These are phyloP conservation scores for Marchantia polymorpha DNA, from an alignment of 225 moss, liverwort and hornwort species.

Conservation along the genomic window DNA sequence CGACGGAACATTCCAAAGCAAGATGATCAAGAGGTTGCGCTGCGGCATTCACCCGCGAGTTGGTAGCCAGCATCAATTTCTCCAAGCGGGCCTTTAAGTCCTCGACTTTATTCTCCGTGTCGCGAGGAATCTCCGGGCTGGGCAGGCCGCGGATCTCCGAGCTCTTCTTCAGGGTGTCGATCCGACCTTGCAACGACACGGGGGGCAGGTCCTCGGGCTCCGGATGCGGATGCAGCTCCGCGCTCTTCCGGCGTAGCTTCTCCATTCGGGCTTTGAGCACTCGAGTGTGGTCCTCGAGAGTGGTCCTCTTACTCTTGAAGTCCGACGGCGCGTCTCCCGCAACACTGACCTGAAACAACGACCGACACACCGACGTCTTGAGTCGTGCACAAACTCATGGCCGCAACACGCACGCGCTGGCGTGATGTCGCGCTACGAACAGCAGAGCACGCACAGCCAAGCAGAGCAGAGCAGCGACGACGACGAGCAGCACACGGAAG, in stretches of 20 bases:
- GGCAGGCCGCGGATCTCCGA: slow-evolving; percentile 29
- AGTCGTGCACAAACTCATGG: neutral
- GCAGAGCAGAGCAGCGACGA: no score
- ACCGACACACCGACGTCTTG: neutral
- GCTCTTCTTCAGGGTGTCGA: slow-evolving; percentile 26
- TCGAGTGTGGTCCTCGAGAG: slow-evolving; percentile 59
- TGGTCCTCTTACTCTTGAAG: slow-evolving; percentile 29
- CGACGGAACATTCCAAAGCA: neutral
- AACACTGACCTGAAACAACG: slow-evolving; percentile 29
- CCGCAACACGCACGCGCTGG: neutral
- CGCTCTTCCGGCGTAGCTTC: slow-evolving; percentile 53
- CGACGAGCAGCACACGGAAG: no score
- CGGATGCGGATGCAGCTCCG: slow-evolving; percentile 18
- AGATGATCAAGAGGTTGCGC: neutral
- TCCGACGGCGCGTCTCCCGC: slow-evolving; percentile 17
- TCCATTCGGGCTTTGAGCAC: slow-evolving; percentile 63
- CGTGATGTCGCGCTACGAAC: no score
- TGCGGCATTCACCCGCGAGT: slow-evolving; percentile 34
- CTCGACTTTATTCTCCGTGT: slow-evolving; percentile 36
- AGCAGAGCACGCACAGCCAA: no score
- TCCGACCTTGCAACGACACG: slow-evolving; percentile 15
- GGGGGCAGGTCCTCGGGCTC: neutral
- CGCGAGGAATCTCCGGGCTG: slow-evolving; percentile 36
- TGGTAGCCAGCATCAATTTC: slow-evolving; percentile 45
- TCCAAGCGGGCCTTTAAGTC: slow-evolving; percentile 42